Base-by-base conservation (phyloP, 2,329 filamentous ascomycete species). In the Cladosporium sp. region DNA sequence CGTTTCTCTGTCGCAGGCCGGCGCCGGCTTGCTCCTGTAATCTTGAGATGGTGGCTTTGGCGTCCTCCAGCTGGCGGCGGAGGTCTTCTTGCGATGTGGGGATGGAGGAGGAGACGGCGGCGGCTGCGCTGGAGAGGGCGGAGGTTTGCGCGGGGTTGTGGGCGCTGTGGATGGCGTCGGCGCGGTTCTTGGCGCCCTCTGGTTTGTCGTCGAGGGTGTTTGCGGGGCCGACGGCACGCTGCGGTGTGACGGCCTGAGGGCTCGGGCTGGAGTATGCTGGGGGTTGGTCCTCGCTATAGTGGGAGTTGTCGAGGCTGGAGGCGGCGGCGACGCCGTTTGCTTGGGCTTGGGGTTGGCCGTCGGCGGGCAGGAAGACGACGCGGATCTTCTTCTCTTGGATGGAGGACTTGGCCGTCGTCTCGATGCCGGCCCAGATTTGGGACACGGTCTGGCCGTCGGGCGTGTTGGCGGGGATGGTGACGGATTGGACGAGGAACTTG, bases 401-500 rank as follows among this genome's bases (percentile, higher is more conserved):
- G 18, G 80, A 77, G 12, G 78, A 76, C 73, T 94, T 97, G 51
- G 87, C 79, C 8, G 78, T 79, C 65, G 84, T 80, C 76, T 93
- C 75, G 66, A 86, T 76, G 80, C 78, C 75, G 59, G 76, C 82
- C 83, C 91, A 95, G 64, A 96, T 88, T 39, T 87, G 80, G 42
- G 84, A 78, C 55, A 95, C 83, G 66, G 86, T 94, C 52, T 78
- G 77, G 62, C 88, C 88, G 63, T 95, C 89, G 43, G 57, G 55
- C 72, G 90, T 88, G 64, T 95, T 88, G 56, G 83, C 78, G 18
- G 85, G 85, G 58, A 96, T 87, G 45, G 83, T 78, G 42, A 95
- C 88, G 20, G 91, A 94, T 72, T 97, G 92, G 30, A 97, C 92
- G 49, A 97, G 81, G 71, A 97, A 97, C 76, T 97, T 97, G 79